Conservation (phyloP, 768 basidiomycete species). For the Boletus tylopilopsis region DNA sequence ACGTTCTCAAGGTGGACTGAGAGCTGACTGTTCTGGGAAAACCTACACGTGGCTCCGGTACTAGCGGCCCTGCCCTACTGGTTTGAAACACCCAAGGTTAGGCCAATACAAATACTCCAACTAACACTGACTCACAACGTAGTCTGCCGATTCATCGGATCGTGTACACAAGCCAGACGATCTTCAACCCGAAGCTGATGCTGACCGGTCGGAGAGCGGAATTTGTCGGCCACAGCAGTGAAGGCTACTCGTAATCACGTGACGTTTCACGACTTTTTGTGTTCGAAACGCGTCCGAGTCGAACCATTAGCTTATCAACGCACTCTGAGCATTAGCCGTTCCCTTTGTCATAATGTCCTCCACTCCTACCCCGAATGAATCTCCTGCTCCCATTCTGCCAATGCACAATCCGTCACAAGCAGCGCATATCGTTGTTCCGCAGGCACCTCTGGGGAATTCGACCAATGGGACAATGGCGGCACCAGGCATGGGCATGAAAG, state of each 20-base stretch:
- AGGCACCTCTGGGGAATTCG: constrained; percentile 73
- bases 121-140: constrained; percentile 13
- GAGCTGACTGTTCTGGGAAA: constrained; percentile 18
- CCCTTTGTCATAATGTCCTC: constrained; percentile 44
- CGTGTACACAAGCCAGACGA: background rate
- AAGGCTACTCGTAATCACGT: too few species aligned
- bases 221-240: too few species aligned
- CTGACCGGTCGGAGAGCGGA: constrained; percentile 8
- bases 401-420: constrained; percentile 84
- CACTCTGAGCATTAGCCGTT: background rate
- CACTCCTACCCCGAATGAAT: constrained; percentile 59
- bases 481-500: constrained; percentile 82
- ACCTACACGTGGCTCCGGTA: constrained; percentile 12
- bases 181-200: background rate
- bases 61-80: background rate
- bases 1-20: constrained; percentile 14
- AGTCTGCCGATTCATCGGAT: background rate
- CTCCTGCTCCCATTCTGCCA: constrained; percentile 71
- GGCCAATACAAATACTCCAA: constrained; percentile 17
- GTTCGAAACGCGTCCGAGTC: constrained; percentile 19
- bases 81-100: constrained; percentile 10
- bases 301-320: too few species aligned
- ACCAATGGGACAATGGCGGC: constrained; percentile 50
- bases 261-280: constrained; percentile 19
- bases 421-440: constrained; percentile 72